Evolutionary conservation across 305 asterid genomes (phyloP).

Genomic region (Fraxinus albicans): DNA sequence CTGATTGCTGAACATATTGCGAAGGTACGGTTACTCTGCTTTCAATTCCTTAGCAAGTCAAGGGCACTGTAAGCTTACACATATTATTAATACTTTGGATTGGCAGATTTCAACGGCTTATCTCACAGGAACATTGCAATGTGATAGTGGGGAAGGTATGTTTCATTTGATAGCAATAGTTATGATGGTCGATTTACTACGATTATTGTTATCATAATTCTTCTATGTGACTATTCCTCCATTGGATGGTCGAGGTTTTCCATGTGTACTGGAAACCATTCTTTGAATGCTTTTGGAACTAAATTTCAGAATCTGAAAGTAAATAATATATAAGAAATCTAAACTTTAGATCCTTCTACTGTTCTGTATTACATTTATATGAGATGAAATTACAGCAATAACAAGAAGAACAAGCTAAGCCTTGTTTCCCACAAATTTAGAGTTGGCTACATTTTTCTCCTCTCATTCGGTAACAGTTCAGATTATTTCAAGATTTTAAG

Average conservation of each 20-base stretch:
- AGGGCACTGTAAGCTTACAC: slow-evolving; percentile 5
- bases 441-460: not conserved
- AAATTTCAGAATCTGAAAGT: not conserved
- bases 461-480: not conserved
- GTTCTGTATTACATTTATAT: not conserved
- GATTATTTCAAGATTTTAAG: not conserved
- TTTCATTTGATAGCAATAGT: not conserved
- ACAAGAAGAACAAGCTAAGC: not conserved
- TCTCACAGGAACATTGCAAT: slow-evolving; percentile 36
- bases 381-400: not conserved
- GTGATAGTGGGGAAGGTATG: slow-evolving; percentile 46
- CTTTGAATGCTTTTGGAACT: not conserved
- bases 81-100: not conserved
- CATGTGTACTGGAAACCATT: not conserved
- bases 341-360: not conserved
- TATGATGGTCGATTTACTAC: not conserved
- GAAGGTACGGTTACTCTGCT: slow-evolving; percentile 49
- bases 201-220: slow-evolving; percentile 3
- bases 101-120: slow-evolving; percentile 48
- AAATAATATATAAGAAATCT: not conserved
- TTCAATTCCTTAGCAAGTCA: slow-evolving; percentile 11
- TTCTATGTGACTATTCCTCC: not conserved
- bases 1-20: slow-evolving; percentile 55
- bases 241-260: not conserved
- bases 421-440: not conserved